Evolutionary conservation across 495 filamentous ascomycete genomes (phyloP), one percentile per base, ranked within the genome.

Genomic region (Hypoxylon fragiforme): DNA sequence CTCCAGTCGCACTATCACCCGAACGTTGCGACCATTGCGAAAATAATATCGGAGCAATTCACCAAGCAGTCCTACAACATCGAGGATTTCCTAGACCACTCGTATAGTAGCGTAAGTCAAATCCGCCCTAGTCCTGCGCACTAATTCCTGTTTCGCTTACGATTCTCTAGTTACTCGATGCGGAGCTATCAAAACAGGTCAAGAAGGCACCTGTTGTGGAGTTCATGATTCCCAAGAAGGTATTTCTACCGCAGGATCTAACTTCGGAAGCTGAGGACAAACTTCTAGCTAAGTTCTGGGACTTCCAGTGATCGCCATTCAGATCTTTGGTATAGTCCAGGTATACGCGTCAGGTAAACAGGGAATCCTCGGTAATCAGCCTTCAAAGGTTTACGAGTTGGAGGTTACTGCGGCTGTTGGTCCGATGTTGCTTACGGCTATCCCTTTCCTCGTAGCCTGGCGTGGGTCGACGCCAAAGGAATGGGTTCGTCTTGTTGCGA

Each of bases 31-130:
- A 91, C 92, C 3, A 85, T 97, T 50, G 89, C 90, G 19, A 91
- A 88, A 70, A 95, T 99, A 50, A 85, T 99, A 50, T 88, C 88
- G 18, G 90, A 99, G 76, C 94, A 97, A 71, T 99, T 97, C 70
- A 97, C 92, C 2, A 99, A 97, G 76, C 86, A 91, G 68, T 75
- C 83, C 8, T 99, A 97, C 70, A 89, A 86, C 56, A 63, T 96
- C 13, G 95, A 99, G 63, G 95, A 99, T 62, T 99, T 99, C 72
- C 72, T 97, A 44, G 95, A 97, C 67, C 91, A 97, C 71, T 91
- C 88, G 3, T 97, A 97, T 71, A 82, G 79, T 57, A 91, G 86
- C 61, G 87, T 90, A 73, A 81, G 87, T 82, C 31, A 50, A 47
- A 14, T 39, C 19, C 13, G 16, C 45, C 9, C 26, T 7, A 5